Conservation (phyloP, 163 green algal genomes). For the Chlamydomonas reinhardtii region DNA sequence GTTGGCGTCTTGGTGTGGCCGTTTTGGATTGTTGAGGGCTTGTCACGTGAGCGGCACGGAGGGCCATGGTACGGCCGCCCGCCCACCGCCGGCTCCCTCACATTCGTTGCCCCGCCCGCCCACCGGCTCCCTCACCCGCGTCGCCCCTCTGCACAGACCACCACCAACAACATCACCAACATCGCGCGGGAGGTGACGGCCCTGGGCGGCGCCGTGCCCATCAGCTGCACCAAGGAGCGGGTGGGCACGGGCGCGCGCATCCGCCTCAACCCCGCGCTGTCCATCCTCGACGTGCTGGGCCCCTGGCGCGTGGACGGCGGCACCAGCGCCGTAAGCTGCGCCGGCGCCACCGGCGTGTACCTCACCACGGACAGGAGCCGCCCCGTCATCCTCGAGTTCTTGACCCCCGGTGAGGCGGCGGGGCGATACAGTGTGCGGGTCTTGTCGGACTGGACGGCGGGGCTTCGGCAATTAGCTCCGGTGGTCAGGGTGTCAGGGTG, state of each 20-base stretch:
- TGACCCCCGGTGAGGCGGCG: not conserved
- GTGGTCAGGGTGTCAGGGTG: too few species aligned
- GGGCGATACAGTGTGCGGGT: too few species aligned
- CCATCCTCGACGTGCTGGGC: not conserved
- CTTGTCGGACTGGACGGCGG: too few species aligned
- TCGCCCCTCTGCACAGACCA: conserved; percentile 1
- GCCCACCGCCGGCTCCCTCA: too few species aligned
- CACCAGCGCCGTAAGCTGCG: conserved; percentile 3
- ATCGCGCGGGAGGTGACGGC: not conserved
- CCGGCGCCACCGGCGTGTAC: not conserved
- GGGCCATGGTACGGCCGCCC: too few species aligned
- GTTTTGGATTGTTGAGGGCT: too few species aligned
- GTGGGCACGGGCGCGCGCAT: not conserved
- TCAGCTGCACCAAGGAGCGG: not conserved
- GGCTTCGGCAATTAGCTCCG: too few species aligned
- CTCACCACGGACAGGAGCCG: not conserved
- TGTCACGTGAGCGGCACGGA: too few species aligned
- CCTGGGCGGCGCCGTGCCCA: not conserved
- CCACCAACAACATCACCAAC: not conserved
- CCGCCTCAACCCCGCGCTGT: not conserved
- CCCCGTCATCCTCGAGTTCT: conserved; percentile 4
- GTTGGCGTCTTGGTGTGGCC: too few species aligned
- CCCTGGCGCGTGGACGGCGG: not conserved
- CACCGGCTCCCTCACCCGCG: not conserved
- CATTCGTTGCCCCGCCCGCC: too few species aligned